These are phyloP conservation scores for Sphaerobolus stellatus DNA, from an alignment of 1,284 basidiomycete genomes.

Conservation along the genomic window DNA sequence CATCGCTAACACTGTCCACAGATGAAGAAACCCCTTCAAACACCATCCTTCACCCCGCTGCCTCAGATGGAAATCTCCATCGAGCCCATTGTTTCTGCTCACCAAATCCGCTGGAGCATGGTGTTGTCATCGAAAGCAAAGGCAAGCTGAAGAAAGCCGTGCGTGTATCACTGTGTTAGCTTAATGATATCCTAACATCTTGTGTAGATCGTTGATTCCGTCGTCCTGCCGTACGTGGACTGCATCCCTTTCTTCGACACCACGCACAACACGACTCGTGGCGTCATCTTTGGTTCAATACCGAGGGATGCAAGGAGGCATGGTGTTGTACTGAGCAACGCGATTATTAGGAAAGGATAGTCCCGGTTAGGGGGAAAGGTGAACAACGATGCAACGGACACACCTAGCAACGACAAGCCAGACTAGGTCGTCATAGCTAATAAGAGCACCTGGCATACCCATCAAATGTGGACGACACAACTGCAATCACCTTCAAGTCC, in stretches of 20 bases:
- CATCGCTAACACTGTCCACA: background rate
- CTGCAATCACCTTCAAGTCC: too few species aligned
- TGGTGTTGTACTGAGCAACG: too few species aligned
- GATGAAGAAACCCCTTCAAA: slow-evolving; percentile 92
- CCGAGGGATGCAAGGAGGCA: too few species aligned
- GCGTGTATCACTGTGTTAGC: slow-evolving; percentile 35
- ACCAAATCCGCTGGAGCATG: too few species aligned
- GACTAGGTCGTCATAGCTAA: too few species aligned
- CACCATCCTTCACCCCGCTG: slow-evolving; percentile 90
- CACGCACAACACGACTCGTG: slow-evolving; percentile 60
- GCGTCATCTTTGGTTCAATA: slow-evolving; percentile 94
- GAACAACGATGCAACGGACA: too few species aligned
- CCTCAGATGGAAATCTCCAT: slow-evolving; percentile 89
- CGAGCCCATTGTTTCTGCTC: slow-evolving; percentile 93
- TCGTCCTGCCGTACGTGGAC: slow-evolving; percentile 97
- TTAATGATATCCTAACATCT: background rate
- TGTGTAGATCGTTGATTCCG: slow-evolving; percentile 87
- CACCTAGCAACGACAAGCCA: too few species aligned
- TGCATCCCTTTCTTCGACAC: slow-evolving; percentile 96
- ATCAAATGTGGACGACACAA: too few species aligned
- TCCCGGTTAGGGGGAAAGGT: too few species aligned
- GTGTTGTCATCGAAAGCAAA: too few species aligned
- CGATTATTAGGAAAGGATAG: too few species aligned
- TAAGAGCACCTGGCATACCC: too few species aligned
- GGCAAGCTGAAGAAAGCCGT: slow-evolving; percentile 86